Evolutionary conservation across 164 flowering plant genomes (phyloP), one percentile per base, ranked within the genome.

Genomic region (Stephania cephalantha): DNA sequence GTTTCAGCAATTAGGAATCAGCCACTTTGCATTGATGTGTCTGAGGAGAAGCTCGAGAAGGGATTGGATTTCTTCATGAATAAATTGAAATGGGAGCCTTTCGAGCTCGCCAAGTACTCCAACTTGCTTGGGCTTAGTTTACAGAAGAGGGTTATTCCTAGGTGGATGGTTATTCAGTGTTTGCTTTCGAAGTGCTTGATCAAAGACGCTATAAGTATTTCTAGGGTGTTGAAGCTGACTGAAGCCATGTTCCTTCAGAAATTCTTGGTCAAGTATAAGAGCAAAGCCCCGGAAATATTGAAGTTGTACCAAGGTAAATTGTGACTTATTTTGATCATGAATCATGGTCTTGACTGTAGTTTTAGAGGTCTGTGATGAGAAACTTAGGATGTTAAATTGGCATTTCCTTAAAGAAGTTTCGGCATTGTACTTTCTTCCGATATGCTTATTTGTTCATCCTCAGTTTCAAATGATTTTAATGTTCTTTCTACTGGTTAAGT

Each of bases 51-150:
- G 53, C 44, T 79, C 7, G 68, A 9, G 69, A 46, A 8, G 11
- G 53, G 31, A 12, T 18, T 74, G 42, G 48, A 65, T 48, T 78
- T 70, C 46, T 61, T 74, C 30, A 55, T 71, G 53, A 71, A 78
- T 42, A 44, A 17, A 68, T 30, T 74, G 69, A 70, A 42, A n/a
- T 74, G 17, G n/a, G 46, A 46, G 29, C 63, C 77, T 1, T 29
- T 22, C 1, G 3, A 0, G 12, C n/a, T 78, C 13, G 58, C 72
- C 30, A 69, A 50, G 15, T 50, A 13, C 15, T 50, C 55, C 10
- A 50, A 50, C 55, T 50, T 50, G 55, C 55, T 50, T 50, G 55
- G 55, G 42, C 42, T 35, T 35, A 35, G 42, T 35, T 35, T 35
- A 35, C 42, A 1, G 42, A 35, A 35, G 42, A 12, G 63, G 46